Evolutionary conservation across 305 asterid species (phyloP).

Genomic region (Stenogyne calaminthoides): DNA sequence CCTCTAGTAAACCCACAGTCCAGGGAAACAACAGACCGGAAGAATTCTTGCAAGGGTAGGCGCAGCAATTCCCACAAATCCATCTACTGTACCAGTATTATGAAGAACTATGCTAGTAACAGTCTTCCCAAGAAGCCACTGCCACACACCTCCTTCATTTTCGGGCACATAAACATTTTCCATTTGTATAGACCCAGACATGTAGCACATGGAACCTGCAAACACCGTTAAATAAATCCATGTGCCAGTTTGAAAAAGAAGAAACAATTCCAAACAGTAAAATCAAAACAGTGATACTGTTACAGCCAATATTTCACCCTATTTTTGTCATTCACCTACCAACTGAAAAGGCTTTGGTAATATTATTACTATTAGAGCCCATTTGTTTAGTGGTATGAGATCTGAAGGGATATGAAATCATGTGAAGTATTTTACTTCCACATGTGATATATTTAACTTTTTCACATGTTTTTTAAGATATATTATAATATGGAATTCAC

Average conservation of each 20-base stretch:
- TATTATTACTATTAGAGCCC: neutral
- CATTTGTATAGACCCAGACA: constrained; percentile 93
- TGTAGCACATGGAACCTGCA: constrained; percentile 98
- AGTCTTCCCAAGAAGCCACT: constrained; percentile 94
- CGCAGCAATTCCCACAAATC: constrained; percentile 96
- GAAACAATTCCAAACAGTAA: neutral
- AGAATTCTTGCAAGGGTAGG: constrained; percentile 92
- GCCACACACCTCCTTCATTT: constrained; percentile 94
- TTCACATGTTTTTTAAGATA: too few species aligned
- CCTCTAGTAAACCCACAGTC: constrained; percentile 44
- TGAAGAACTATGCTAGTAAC: constrained; percentile 71
- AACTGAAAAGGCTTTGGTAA: constrained; percentile 4
- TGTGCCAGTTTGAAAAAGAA: constrained; percentile 12
- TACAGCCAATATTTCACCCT: neutral
- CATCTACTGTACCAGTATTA: constrained; percentile 82
- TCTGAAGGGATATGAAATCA: too few species aligned
- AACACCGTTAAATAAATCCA: constrained; percentile 28
- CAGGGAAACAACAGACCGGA: constrained; percentile 59
- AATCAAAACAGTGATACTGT: neutral
- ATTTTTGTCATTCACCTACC: neutral
- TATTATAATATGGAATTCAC: too few species aligned
- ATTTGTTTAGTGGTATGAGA: too few species aligned
- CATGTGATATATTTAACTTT: too few species aligned
- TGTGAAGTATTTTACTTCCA: too few species aligned
- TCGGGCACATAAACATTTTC: constrained; percentile 83